Conservation (phyloP, 345 rosid genomes). For the Angophora floribunda region DNA sequence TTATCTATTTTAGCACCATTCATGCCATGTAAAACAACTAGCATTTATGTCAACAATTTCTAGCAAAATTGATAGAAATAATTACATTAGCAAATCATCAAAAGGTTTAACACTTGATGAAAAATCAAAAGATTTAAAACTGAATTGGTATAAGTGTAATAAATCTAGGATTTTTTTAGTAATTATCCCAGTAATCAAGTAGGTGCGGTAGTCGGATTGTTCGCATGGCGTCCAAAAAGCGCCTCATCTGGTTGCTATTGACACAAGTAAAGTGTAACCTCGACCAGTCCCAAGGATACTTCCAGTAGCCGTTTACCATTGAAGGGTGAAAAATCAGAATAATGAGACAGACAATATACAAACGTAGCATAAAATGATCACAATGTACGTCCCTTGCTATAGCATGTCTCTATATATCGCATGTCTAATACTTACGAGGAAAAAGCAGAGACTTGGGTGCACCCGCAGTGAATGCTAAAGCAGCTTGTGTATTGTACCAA, state of each 20-base stretch:
- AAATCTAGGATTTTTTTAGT: neutral
- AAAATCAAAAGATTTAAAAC: neutral
- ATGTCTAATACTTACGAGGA: neutral
- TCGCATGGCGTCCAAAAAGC: neutral
- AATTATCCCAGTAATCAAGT: neutral
- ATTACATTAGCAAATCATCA: neutral
- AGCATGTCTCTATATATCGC: neutral
- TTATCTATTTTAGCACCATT: fast-evolving
- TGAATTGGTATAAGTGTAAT: neutral
- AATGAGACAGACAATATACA: neutral
- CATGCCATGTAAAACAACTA: fast-evolving
- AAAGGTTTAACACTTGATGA: fast-evolving
- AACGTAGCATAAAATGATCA: neutral
- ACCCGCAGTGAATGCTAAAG: neutral
- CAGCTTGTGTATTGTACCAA: neutral
- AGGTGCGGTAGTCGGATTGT: neutral
- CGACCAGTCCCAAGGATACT: neutral
- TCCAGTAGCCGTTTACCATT: neutral
- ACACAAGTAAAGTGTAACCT: neutral
- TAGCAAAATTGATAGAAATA: fast-evolving
- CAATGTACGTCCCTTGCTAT: neutral
- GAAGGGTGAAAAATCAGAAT: neutral
- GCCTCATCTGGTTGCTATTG: neutral
- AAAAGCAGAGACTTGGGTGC: neutral
- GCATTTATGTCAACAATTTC: fast-evolving